Percentiles rank a stretch among this genome's conserved stretches.
phyloP scores from a whole-genome alignment of 2,329 filamentous ascomycete genomes.

The Cladophialophora psammophila region DNA sequence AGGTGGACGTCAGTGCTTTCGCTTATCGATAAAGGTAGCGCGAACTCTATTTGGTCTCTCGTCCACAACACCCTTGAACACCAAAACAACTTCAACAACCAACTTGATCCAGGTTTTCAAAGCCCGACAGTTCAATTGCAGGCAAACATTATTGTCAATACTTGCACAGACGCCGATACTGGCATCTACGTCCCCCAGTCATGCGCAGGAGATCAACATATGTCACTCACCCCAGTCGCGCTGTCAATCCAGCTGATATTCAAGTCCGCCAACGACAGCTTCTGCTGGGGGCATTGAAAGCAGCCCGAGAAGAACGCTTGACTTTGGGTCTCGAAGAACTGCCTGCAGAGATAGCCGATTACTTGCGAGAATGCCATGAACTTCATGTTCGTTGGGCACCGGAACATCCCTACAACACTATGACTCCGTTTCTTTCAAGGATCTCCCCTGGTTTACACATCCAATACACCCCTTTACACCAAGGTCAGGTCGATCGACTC shows the following conservation, averaged over 20 bases:
- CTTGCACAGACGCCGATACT: not conserved
- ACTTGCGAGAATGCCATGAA: conserved; percentile 71
- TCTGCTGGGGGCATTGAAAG: conserved; percentile 66
- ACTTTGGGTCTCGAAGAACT: conserved; percentile 78
- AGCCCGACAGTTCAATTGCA: not conserved
- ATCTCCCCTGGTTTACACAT: conserved; percentile 82
- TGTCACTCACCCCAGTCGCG: conserved; percentile 34
- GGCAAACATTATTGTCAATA: not conserved
- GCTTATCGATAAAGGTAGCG: conserved; percentile 16
- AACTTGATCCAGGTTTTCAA: not conserved
- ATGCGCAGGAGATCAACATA: conserved; percentile 35
- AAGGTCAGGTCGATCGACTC: conserved; percentile 50
- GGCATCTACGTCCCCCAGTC: not conserved
- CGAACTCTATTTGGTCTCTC: not conserved
- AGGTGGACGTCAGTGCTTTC: conserved; percentile 3
- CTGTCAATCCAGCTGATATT: conserved; percentile 69
- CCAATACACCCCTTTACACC: conserved; percentile 68
- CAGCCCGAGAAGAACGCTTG: conserved; percentile 78
- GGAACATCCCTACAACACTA: conserved; percentile 61
- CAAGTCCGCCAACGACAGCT: conserved; percentile 62
- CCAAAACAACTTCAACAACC: not conserved
- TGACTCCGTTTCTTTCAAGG: conserved; percentile 76
- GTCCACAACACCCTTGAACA: too few species aligned
- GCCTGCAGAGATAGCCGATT: conserved; percentile 65
- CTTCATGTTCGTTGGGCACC: conserved; percentile 83